These are phyloP conservation scores for Epichloe typhina DNA, from an alignment of 2,329 filamentous ascomycete species.

Conservation along the genomic window DNA sequence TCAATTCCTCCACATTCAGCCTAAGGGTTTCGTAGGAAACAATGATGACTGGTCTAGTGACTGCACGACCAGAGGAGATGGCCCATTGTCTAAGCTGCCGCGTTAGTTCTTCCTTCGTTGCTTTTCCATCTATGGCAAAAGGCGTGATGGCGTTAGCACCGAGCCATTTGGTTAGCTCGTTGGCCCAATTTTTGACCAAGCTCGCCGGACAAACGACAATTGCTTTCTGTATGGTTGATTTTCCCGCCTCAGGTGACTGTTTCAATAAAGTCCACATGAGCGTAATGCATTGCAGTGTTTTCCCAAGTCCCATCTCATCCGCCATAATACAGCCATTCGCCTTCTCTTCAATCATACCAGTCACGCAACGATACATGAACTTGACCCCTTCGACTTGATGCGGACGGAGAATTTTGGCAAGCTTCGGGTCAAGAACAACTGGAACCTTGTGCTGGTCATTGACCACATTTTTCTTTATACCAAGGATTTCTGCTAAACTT, in stretches of 20 bases:
- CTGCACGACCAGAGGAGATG: constrained; percentile 74
- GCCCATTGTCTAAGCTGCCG: constrained; percentile 90
- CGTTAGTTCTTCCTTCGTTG: constrained; percentile 82
- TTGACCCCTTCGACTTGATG: constrained; percentile 98
- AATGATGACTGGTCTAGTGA: constrained; percentile 88
- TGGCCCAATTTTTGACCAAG: constrained; percentile 95
- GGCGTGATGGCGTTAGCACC: constrained; percentile 81
- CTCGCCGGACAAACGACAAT: constrained; percentile 95
- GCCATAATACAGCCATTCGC: constrained; percentile 99
- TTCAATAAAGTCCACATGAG: constrained; percentile 95
- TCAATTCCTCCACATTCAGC: constrained; percentile 80
- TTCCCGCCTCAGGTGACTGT: constrained; percentile 91
- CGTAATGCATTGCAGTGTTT: constrained; percentile 93
- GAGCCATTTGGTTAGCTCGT: constrained; percentile 93
- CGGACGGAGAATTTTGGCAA: constrained; percentile 81
- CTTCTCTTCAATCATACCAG: constrained; percentile 85
- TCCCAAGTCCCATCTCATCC: constrained; percentile 96
- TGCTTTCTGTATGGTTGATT: constrained; percentile 85
- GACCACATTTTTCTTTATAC: constrained; percentile 80
- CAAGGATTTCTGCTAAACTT: constrained; percentile 86
- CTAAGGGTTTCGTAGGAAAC: constrained; percentile 95
- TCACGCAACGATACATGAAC: constrained; percentile 91
- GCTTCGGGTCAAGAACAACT: constrained; percentile 84
- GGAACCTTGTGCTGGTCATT: constrained; percentile 77
- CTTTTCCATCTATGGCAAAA: constrained; percentile 95